Percentiles rank a stretch among this genome's conserved stretches.
phyloP scores from a whole-genome alignment of 2,329 filamentous ascomycete genomes.

The Nigrograna mackinnonii region DNA sequence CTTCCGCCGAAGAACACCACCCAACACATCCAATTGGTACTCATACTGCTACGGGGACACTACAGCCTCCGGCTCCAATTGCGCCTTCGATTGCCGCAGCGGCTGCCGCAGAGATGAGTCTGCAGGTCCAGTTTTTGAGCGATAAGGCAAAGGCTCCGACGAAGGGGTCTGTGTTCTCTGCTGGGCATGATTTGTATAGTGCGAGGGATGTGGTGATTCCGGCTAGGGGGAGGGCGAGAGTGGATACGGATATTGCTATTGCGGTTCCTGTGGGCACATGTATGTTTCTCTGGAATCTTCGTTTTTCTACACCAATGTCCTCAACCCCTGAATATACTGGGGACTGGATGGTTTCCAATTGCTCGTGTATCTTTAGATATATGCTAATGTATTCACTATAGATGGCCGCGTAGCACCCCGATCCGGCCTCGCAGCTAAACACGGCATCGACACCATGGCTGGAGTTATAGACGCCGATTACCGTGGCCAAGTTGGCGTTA shows the following conservation, averaged over 20 bases:
- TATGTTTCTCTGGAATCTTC: slow-evolving; percentile 50
- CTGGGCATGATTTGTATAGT: slow-evolving; percentile 91
- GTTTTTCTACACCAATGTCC: neutral
- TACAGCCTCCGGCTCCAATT: slow-evolving; percentile 24
- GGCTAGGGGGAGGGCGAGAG: slow-evolving; percentile 79
- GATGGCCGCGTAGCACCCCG: slow-evolving; percentile 89
- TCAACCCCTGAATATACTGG: too few relatives aligned
- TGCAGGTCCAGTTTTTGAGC: slow-evolving; percentile 88
- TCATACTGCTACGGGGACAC: slow-evolving; percentile 2
- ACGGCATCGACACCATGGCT: slow-evolving; percentile 94
- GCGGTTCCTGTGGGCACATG: slow-evolving; percentile 89
- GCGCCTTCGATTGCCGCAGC: slow-evolving; percentile 25
- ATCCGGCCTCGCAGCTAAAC: slow-evolving; percentile 87
- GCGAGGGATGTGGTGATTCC: slow-evolving; percentile 76
- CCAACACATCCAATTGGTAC: slow-evolving; percentile 19
- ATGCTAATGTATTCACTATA: slow-evolving; percentile 36
- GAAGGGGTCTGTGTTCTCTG: slow-evolving; percentile 84
- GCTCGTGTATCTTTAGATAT: neutral
- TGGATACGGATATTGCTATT: slow-evolving; percentile 90
- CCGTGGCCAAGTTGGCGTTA: slow-evolving; percentile 87
- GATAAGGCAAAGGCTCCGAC: slow-evolving; percentile 80
- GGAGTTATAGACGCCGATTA: slow-evolving; percentile 99
- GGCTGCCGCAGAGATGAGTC: slow-evolving; percentile 50
- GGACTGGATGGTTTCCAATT: too few relatives aligned
- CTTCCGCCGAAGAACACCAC: slow-evolving; percentile 6